These are phyloP conservation scores for Ceriops decandra DNA, from an alignment of 345 rosid genomes.

Conservation along the genomic window DNA sequence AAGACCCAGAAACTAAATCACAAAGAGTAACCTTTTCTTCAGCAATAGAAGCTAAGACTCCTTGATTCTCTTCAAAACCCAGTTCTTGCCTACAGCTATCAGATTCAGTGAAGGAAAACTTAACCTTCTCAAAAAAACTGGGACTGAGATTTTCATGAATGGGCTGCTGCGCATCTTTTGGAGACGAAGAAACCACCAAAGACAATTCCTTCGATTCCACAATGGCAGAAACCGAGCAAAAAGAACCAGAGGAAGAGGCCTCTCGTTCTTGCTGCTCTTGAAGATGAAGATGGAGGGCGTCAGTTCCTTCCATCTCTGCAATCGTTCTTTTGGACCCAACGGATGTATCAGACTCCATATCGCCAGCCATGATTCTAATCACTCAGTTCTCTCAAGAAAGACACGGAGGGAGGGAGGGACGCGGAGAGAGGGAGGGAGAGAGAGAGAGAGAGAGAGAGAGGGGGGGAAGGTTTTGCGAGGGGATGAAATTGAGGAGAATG, in stretches of 20 bases:
- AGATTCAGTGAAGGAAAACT: slow-evolving; percentile 19
- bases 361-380: slow-evolving; percentile 11
- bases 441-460: no score
- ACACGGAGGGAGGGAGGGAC: no score
- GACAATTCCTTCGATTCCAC: slow-evolving; percentile 18
- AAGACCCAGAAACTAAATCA: slow-evolving; percentile 27
- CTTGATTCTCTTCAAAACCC: slow-evolving; percentile 29
- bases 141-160: slow-evolving; percentile 20
- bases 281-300: not conserved
- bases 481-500: no score
- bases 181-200: slow-evolving; percentile 11
- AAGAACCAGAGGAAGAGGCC: not conserved
- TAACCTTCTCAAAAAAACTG: slow-evolving; percentile 20
- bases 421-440: no score
- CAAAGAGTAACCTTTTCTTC: slow-evolving; percentile 12
- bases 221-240: not conserved
- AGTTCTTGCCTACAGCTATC: slow-evolving; percentile 1
- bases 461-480: no score
- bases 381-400: no score
- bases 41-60: slow-evolving; percentile 5
- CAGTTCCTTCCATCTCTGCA: slow-evolving; percentile 13
- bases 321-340: slow-evolving; percentile 18
- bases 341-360: slow-evolving; percentile 11
- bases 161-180: slow-evolving; percentile 15
- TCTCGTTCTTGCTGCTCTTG: not conserved